These are phyloP conservation scores for Camptophora hylomeconis DNA, from an alignment of 2,329 filamentous ascomycete species.

Conservation along the genomic window DNA sequence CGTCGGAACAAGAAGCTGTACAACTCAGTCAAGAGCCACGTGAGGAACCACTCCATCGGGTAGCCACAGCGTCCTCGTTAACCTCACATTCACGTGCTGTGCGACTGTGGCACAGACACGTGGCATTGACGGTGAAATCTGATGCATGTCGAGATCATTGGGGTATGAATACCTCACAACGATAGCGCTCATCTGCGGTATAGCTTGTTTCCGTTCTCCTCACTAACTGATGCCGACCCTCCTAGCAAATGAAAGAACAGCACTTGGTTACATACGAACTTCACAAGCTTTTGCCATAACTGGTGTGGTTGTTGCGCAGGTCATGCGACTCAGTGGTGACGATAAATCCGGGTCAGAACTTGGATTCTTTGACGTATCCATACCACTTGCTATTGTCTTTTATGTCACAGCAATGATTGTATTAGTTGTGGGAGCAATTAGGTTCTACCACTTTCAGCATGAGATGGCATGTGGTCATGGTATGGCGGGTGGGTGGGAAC, in stretches of 20 bases:
- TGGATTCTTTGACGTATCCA: constrained; percentile 14
- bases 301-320: constrained; percentile 13
- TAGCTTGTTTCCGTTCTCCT: background rate
- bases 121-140: constrained; percentile 12
- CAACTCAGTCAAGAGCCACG: constrained; percentile 6
- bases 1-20: constrained; percentile 12
- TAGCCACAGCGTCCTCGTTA: constrained; percentile 2
- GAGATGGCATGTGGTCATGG: constrained; percentile 27
- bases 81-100: constrained; percentile 4
- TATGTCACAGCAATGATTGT: constrained; percentile 34
- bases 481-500: constrained; percentile 13
- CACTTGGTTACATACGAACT: constrained; percentile 14
- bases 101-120: constrained; percentile 11
- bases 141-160: constrained; percentile 14
- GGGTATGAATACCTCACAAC: too few species aligned
- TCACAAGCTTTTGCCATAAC: constrained; percentile 14
- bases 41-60: background rate
- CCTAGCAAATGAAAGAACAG: constrained; percentile 15
- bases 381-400: constrained; percentile 28
- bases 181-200: too few species aligned
- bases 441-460: constrained; percentile 44
- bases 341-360: constrained; percentile 9
- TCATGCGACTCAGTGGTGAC: constrained; percentile 12
- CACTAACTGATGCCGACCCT: background rate
- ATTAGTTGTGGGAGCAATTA: constrained; percentile 34